A percentile compares a stretch with the other conserved stretches of the same genome.
Evolutionary conservation across 306 rosid species (phyloP).

Genomic region (Vigna unguiculata): DNA sequence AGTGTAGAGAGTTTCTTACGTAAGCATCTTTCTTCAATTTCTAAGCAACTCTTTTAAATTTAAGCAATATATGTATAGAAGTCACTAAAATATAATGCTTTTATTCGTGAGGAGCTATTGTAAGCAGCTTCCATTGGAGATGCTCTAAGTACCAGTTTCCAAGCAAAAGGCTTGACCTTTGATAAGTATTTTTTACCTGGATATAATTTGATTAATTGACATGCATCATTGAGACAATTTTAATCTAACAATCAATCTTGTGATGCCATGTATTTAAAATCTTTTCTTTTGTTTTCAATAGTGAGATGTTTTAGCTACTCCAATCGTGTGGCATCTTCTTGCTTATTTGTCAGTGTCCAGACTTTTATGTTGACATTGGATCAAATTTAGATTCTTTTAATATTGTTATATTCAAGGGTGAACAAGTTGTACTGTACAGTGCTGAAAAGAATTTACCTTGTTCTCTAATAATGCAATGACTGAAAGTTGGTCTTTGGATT

Average conservation of each 20-base stretch:
- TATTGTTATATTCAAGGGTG: slow-evolving; percentile 18
- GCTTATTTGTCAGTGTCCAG: slow-evolving; percentile 3
- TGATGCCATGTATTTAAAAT: not conserved
- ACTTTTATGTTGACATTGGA: not conserved
- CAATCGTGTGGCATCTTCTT: not conserved
- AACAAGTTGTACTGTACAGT: slow-evolving; percentile 5
- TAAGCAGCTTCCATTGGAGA: no score
- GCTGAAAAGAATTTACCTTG: slow-evolving; percentile 8
- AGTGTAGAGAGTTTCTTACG: no score
- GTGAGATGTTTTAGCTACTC: slow-evolving; percentile 30
- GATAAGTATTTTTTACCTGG: no score
- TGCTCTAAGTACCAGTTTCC: no score
- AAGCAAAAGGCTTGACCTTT: no score
- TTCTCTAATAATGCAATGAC: slow-evolving; percentile 17
- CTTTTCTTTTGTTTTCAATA: slow-evolving; percentile 1
- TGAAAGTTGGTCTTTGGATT: slow-evolving; percentile 2
- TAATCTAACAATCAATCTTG: slow-evolving; percentile 17
- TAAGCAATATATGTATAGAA: no score
- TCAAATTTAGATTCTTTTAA: slow-evolving; percentile 1
- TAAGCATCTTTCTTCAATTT: no score
- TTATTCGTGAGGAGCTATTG: no score
- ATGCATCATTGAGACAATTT: slow-evolving; percentile 2
- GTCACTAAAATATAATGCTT: no score
- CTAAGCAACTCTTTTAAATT: no score
- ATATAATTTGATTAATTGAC: not conserved